Conservation (phyloP, 441 rosid genomes). For the Hura crepitans region DNA sequence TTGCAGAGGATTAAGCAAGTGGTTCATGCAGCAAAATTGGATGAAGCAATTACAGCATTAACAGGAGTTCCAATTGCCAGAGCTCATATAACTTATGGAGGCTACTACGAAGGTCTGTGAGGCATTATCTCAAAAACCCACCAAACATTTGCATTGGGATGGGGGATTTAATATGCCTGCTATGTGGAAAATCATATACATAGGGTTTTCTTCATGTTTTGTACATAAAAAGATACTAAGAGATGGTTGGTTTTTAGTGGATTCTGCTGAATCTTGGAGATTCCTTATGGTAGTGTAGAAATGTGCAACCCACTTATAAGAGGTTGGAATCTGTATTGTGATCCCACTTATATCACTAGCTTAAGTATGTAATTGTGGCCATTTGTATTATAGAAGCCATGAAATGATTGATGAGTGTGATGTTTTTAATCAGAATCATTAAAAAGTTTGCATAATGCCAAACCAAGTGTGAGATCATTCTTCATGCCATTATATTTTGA, state of each 20-base stretch:
- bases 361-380: slow-evolving; percentile 10
- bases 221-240: slow-evolving; percentile 12
- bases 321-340: not conserved
- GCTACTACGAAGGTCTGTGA: slow-evolving; percentile 59
- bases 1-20: slow-evolving; percentile 64
- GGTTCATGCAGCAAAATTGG: slow-evolving; percentile 58
- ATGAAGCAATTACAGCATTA: slow-evolving; percentile 60
- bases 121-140: slow-evolving; percentile 5
- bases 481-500: not conserved
- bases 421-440: not conserved
- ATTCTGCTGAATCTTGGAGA: slow-evolving; percentile 26
- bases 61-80: slow-evolving; percentile 63
- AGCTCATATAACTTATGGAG: slow-evolving; percentile 74
- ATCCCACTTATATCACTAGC: not conserved
- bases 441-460: not conserved
- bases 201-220: slow-evolving; percentile 12
- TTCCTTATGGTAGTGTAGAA: slow-evolving; percentile 1
- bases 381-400: not conserved
- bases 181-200: not conserved
- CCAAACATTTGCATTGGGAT: not conserved
- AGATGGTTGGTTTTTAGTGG: slow-evolving; percentile 9
- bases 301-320: not conserved
- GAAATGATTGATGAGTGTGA: too few relatives aligned
- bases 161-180: slow-evolving; percentile 8
- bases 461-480: not conserved